A percentile compares a stretch with the other conserved stretches of the same genome.
Conservation (phyloP, 768 basidiomycete species). For the Suillus spraguei region DNA sequence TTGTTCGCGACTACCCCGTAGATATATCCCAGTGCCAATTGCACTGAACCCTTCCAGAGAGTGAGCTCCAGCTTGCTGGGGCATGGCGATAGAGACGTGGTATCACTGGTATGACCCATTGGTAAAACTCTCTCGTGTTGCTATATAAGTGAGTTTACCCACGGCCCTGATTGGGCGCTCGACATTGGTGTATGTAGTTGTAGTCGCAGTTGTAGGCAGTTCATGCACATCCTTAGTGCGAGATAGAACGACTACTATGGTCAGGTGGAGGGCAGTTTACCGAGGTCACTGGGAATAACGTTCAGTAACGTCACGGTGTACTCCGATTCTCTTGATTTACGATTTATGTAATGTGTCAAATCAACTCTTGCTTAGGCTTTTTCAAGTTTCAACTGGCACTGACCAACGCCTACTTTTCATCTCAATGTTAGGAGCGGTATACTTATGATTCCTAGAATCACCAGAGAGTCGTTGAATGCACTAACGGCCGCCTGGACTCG, state of each 20-base stretch:
- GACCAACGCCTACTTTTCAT: background rate
- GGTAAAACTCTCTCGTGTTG: background rate
- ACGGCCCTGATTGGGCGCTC: background rate
- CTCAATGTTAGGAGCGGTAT: slow-evolving; percentile 2
- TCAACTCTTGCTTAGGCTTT: background rate
- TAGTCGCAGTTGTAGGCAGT: background rate
- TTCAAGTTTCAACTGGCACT: background rate
- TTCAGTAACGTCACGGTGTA: no score
- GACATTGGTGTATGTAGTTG: background rate
- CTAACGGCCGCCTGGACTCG: slow-evolving; percentile 2
- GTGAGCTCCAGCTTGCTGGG: background rate
- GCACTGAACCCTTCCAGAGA: slow-evolving; percentile 5
- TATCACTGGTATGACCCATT: background rate
- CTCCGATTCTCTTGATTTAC: background rate
- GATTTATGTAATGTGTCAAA: slow-evolving; percentile 2
- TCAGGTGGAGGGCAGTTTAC: background rate
- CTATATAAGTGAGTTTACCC: background rate
- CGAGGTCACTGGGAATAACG: no score
- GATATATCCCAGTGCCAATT: slow-evolving; percentile 7
- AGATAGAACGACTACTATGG: background rate
- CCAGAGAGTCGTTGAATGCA: background rate
- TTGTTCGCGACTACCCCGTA: background rate
- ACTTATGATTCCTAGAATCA: background rate
- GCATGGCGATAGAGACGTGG: background rate
- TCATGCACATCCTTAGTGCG: background rate